Percentiles rank a stretch among this genome's conserved stretches.
Conservation (phyloP, 2,329 filamentous ascomycete species). For the Penicillium occitanis region DNA sequence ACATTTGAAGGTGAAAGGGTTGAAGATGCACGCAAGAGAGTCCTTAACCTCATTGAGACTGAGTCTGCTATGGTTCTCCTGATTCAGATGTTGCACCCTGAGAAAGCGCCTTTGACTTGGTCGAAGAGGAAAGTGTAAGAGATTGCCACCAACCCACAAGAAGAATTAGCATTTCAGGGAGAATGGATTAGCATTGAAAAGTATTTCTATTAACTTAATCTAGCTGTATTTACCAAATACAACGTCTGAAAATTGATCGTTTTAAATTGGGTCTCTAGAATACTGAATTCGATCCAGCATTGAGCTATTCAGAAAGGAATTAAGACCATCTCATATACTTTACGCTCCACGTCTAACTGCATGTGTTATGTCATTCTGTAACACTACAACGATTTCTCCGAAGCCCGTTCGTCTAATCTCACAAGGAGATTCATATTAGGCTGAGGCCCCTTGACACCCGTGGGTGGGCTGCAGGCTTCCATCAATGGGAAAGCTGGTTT, state of each 20-base stretch:
- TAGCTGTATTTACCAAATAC: too few species aligned
- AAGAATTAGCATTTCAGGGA: background rate
- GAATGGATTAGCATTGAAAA: background rate
- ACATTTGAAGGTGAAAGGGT: background rate
- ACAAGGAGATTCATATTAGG: conserved; percentile 6
- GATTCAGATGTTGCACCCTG: conserved; percentile 14
- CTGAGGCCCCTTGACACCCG: background rate
- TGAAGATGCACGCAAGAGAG: conserved; percentile 6
- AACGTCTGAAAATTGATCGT: too few species aligned
- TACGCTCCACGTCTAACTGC: too few species aligned
- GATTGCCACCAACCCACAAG: too few species aligned
- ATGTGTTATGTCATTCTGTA: too few species aligned
- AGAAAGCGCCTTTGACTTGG: conserved; percentile 8
- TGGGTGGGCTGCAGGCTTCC: background rate
- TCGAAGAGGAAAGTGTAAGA: conserved; percentile 11
- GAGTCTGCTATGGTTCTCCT: conserved; percentile 12
- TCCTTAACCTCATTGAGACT: conserved; percentile 8
- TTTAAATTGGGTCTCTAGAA: too few species aligned
- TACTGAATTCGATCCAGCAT: too few species aligned
- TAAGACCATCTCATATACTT: too few species aligned
- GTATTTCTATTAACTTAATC: background rate
- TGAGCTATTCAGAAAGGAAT: too few species aligned
- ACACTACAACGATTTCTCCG: background rate
- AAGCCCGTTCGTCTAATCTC: conserved; percentile 4
- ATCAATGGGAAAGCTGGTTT: conserved; percentile 10